Evolutionary conservation across 306 rosid genomes (phyloP).

Genomic region (Benincasa hispida): DNA sequence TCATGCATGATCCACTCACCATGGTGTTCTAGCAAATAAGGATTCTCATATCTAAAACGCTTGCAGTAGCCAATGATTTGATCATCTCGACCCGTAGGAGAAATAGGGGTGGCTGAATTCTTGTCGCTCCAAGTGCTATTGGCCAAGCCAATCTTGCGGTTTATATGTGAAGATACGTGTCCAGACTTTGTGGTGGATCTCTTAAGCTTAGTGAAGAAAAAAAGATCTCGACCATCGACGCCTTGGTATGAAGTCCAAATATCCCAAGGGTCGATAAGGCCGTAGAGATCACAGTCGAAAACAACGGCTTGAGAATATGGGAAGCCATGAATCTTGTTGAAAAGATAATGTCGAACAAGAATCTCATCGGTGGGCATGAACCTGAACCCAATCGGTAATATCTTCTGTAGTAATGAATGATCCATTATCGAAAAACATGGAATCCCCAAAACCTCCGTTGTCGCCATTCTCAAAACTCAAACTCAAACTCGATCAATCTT

Average conservation of each 20-base stretch:
- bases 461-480: too few species aligned
- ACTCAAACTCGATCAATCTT: too few species aligned
- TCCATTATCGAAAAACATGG: too few species aligned
- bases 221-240: not conserved
- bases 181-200: not conserved
- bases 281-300: not conserved
- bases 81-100: not conserved
- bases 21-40: not conserved
- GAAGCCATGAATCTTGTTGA: not conserved
- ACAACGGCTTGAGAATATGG: not conserved
- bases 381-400: not conserved
- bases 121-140: not conserved
- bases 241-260: not conserved
- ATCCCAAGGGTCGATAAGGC: not conserved
- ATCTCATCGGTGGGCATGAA: not conserved
- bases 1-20: conserved; percentile 1
- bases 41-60: not conserved
- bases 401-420: too few species aligned
- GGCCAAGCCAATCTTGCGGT: not conserved
- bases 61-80: not conserved
- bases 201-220: not conserved
- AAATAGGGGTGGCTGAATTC: not conserved
- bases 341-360: not conserved
- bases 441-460: too few species aligned
- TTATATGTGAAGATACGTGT: not conserved